Evolutionary conservation across 2,329 filamentous ascomycete genomes (phyloP), one percentile per base, ranked within the genome.

Genomic region (Pseudocercospora eumusae): DNA sequence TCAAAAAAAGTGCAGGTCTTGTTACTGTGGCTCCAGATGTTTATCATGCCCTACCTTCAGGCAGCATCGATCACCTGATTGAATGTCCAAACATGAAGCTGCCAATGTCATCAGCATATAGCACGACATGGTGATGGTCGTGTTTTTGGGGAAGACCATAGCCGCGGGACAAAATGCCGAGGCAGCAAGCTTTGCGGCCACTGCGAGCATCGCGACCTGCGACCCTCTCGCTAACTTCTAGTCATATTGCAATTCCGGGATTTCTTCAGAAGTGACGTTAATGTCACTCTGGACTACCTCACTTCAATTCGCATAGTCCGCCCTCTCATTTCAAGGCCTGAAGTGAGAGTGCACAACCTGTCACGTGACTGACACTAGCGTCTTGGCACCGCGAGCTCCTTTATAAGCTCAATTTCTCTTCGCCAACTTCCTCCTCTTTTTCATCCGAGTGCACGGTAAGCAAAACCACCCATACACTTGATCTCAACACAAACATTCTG

Each of bases 1-100:
- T 62, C 27, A 69, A 70, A 47, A n/a, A 69, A 65, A n/a, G 56
- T 63, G 57, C 66, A 68, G 15, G 62, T 58, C 42, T 66, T 40
- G 13, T 40, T 70, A 57, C 67, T 69, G 21, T 63, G 44, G 23
- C 44, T 25, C n/a, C 21, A 47, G 44, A 21, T 49, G 25, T 64
- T 63, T n/a, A 53, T 67, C 68, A 68, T 68, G 13, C 36, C 28
- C 47, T 52, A 57, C 57, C 59, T 44, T 40, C n/a, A 18, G 36
- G 15, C 36, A 40, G 36, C 36, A n/a, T 18, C 36, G n/a, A 18
- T 40, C 36, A 8, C 36, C n/a, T 8, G 15, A 8, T 8, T 18
- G 15, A 8, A 18, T 18, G 36, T 40, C 6, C 6, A 40, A 18
- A 40, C 15, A 40, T 20, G 10, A 47, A 23, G 44, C 44, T 47